Evolutionary conservation across 2,329 filamentous ascomycete genomes (phyloP).

Genomic region (Penicillium sp.): DNA sequence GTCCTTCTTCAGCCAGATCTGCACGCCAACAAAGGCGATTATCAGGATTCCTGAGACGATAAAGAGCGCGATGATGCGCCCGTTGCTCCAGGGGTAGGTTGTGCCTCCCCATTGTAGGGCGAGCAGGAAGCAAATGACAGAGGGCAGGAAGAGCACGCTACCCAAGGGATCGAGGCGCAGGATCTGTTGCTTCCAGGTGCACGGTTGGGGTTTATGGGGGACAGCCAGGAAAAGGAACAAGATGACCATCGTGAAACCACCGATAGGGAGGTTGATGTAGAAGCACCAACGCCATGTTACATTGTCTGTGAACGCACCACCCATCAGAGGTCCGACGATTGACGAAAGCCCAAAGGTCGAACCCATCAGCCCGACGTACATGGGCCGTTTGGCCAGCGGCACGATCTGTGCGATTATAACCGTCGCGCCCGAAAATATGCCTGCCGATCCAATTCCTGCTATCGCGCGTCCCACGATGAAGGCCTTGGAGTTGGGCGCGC

Average conservation of each 20-base stretch:
- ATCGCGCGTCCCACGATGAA: conserved; percentile 41
- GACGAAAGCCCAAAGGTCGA: conserved; percentile 58
- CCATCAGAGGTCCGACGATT: conserved; percentile 44
- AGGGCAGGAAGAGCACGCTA: conserved; percentile 31
- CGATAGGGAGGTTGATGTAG: conserved; percentile 48
- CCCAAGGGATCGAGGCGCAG: conserved; percentile 41
- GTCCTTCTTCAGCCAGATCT: conserved; percentile 50
- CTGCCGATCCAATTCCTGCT: conserved; percentile 36
- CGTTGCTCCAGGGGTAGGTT: conserved; percentile 23
- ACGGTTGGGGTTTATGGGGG: conserved; percentile 15
- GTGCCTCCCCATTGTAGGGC: conserved; percentile 28
- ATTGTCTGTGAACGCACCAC: conserved; percentile 46
- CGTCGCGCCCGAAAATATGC: conserved; percentile 34
- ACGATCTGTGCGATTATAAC: conserved; percentile 38
- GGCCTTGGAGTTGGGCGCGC: conserved; percentile 32
- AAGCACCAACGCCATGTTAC: conserved; percentile 43
- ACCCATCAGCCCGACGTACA: conserved; percentile 47
- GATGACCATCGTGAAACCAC: conserved; percentile 44
- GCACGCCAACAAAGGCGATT: conserved; percentile 46
- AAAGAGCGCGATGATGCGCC: conserved; percentile 26
- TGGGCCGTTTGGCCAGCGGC: conserved; percentile 55
- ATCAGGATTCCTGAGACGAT: conserved; percentile 29
- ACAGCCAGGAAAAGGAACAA: conserved; percentile 48
- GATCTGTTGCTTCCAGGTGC: conserved; percentile 41
- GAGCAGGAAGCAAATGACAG: conserved; percentile 24